Evolutionary conservation across 352 stramenopile species (phyloP).

Genomic region (Pythium scleroteichum): DNA sequence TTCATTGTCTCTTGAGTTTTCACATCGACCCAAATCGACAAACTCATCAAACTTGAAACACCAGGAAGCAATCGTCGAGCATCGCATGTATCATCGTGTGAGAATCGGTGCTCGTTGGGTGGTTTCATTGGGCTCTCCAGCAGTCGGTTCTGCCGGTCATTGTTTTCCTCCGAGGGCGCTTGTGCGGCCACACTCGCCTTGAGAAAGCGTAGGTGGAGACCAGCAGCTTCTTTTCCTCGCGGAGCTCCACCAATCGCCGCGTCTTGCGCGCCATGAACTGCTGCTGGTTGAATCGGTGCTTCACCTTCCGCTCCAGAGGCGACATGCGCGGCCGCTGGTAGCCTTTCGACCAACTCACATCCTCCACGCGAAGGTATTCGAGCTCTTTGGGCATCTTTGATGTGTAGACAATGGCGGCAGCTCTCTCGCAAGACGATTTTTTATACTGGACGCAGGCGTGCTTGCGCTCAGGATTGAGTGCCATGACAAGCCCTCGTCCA

Average conservation of each 20-base stretch:
- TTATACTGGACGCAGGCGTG: too few relatives aligned
- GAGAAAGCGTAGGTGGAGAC: background rate
- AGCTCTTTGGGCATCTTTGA: background rate
- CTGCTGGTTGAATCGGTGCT: conserved; percentile 1
- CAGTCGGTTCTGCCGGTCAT: background rate
- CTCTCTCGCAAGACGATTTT: too few relatives aligned
- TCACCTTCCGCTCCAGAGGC: background rate
- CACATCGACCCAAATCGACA: too few relatives aligned
- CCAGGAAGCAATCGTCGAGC: background rate
- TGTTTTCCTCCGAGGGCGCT: background rate
- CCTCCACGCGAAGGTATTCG: conserved; percentile 1
- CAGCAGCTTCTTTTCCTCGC: background rate
- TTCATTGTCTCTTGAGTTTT: too few relatives aligned
- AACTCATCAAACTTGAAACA: background rate
- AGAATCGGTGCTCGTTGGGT: too few relatives aligned
- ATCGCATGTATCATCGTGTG: background rate
- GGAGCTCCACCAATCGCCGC: background rate
- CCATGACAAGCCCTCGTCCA: too few relatives aligned
- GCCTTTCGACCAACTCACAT: background rate
- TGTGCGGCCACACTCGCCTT: background rate
- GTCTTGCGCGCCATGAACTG: conserved; percentile 1
- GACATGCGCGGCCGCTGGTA: conserved; percentile 8
- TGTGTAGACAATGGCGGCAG: too few relatives aligned
- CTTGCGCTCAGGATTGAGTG: too few relatives aligned
- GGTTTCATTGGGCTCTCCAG: background rate